phyloP scores from a whole-genome alignment of 495 filamentous ascomycete species.

The Jackrogersella minutella region DNA sequence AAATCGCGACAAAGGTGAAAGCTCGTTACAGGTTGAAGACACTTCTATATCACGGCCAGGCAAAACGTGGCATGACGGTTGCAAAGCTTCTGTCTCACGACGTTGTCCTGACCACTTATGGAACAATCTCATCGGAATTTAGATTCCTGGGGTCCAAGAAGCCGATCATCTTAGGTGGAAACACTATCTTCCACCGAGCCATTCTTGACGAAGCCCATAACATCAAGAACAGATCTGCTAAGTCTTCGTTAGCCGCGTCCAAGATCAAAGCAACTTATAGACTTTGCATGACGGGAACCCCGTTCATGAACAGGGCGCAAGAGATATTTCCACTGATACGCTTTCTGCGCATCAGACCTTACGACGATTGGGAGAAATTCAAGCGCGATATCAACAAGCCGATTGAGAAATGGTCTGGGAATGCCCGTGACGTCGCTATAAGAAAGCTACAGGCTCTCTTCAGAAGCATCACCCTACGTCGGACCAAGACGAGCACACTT shows the following conservation, averaged over 20 bases:
- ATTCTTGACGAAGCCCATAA: slow-evolving; percentile 94
- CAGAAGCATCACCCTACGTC: slow-evolving; percentile 84
- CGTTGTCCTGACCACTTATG: slow-evolving; percentile 90
- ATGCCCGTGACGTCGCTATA: slow-evolving; percentile 62
- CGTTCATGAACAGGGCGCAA: slow-evolving; percentile 88
- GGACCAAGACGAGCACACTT: slow-evolving; percentile 83
- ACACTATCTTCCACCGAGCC: slow-evolving; percentile 79
- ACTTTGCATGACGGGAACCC: slow-evolving; percentile 91
- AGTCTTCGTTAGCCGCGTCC: slow-evolving; percentile 68
- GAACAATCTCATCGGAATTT: slow-evolving; percentile 75
- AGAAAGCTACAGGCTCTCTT: slow-evolving; percentile 78
- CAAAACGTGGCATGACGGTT: slow-evolving; percentile 56
- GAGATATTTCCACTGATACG: slow-evolving; percentile 85
- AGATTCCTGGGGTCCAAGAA: slow-evolving; percentile 54
- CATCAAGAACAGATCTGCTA: slow-evolving; percentile 85
- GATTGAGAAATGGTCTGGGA: slow-evolving; percentile 42
- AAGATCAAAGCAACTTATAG: slow-evolving; percentile 70
- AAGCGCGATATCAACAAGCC: slow-evolving; percentile 45
- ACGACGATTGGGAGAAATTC: slow-evolving; percentile 69
- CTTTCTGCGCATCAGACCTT: slow-evolving; percentile 87
- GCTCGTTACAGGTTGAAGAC: slow-evolving; percentile 65
- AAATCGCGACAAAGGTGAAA: slow-evolving; percentile 78
- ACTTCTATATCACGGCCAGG: slow-evolving; percentile 71
- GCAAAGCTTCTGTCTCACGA: slow-evolving; percentile 73
- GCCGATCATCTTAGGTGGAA: slow-evolving; percentile 64